Percentiles rank a stretch among this genome's conserved stretches.
These are phyloP conservation scores for Colletotrichum agaves DNA, from an alignment of 2,329 filamentous ascomycete genomes.

Conservation along the genomic window DNA sequence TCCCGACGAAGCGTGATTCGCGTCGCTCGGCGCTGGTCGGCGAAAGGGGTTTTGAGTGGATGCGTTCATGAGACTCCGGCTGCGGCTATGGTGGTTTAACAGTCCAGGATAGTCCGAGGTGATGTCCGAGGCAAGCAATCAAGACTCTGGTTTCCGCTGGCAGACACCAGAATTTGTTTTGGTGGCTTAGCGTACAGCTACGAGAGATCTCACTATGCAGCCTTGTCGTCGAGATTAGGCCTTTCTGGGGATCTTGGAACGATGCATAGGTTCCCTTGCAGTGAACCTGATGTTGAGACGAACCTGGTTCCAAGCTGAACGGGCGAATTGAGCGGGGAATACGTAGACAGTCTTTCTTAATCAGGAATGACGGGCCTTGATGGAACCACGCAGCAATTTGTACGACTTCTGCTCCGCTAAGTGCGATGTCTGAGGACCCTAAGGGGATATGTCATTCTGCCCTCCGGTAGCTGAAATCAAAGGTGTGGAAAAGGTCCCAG, in stretches of 20 bases:
- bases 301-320: background rate
- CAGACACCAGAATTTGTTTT: background rate
- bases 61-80: background rate
- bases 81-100: background rate
- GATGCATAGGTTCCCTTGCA: background rate
- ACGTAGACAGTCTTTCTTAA: background rate
- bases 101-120: slow-evolving; percentile 4
- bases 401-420: too few relatives aligned
- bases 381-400: background rate
- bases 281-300: background rate
- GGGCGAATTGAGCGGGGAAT: background rate
- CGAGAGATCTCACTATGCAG: background rate
- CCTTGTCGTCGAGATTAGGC: background rate
- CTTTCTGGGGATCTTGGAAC: background rate
- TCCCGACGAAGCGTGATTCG: background rate
- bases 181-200: background rate
- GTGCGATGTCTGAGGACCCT: too few relatives aligned
- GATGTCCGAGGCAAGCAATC: slow-evolving; percentile 33
- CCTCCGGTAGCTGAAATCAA: background rate
- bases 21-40: background rate
- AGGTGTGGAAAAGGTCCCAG: background rate
- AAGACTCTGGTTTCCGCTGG: background rate
- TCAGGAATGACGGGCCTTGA: background rate
- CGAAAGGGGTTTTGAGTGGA: background rate
- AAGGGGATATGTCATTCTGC: too few relatives aligned